Base-by-base conservation (phyloP, 2,329 filamentous ascomycete species). In the Fusarium subtropicale region DNA sequence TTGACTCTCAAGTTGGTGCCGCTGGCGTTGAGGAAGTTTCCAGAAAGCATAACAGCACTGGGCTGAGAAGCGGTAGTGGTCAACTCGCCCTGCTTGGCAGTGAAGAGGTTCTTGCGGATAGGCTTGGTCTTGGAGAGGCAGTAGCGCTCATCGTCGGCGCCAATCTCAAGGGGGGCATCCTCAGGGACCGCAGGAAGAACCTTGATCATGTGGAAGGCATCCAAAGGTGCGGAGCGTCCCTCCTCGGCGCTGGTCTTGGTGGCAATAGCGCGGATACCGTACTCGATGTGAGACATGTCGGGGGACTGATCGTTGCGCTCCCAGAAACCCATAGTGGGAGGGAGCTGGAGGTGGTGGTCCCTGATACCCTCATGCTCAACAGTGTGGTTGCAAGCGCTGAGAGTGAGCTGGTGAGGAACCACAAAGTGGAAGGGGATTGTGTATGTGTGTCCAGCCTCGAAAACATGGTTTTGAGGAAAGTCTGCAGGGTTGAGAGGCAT, bases 401-500 rank as follows among this genome's bases (percentile, higher is more conserved):
- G 79, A 20, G 86, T 88, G 62, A 89, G 83, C 56, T 87, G 83
- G 68, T 81, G 80, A n/a, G 87, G 87, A 18, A 89, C 82, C 60
- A 88, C 83, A 68, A 89, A 89, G 78, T 86, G 78, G 79, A 89
- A 87, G n/a, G 86, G 86, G 26, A 89, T 76, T 16, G 73, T 81
- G 76, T 87, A 86, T 28, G 79, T 81, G 66, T 76, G 75, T 3
- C 82, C 84, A n/a, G 81, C 79, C 75, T 84, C 78, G 62, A 88
- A 84, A 31, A 86, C 72, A 34, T 82, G 78, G 22, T 82, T 78
- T 10, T 77, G 76, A 3, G 86, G 86, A 55, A 88, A 83, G 9
- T 78, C 74, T 2, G 80, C 79, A n/a, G 80, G 79, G 48, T 66
- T 61, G 22, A 88, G 78, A 12, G 86, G 86, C 83, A 88, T 87